Conservation (phyloP, 1,284 basidiomycete species). For the Puccinia hordei region DNA sequence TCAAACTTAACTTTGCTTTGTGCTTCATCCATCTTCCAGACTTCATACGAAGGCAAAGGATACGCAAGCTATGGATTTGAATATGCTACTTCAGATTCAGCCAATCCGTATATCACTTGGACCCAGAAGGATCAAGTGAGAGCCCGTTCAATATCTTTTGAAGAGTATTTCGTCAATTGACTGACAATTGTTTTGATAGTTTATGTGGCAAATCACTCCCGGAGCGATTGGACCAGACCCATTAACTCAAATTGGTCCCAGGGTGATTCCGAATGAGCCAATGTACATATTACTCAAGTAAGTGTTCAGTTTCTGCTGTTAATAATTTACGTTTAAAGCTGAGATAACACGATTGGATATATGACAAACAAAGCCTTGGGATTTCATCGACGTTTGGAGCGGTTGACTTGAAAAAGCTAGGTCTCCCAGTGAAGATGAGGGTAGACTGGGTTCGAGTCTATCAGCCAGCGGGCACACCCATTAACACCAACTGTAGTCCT, state of each 20-base stretch:
- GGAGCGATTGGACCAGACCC: slow-evolving; percentile 71
- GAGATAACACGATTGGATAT: too few species aligned
- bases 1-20: slow-evolving; percentile 50
- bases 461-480: slow-evolving; percentile 59
- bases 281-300: slow-evolving; percentile 50
- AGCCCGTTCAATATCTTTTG: slow-evolving; percentile 52
- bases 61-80: slow-evolving; percentile 69
- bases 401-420: slow-evolving; percentile 51
- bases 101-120: slow-evolving; percentile 47
- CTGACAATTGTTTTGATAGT: slow-evolving; percentile 68
- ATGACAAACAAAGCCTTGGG: slow-evolving; percentile 11
- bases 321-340: not conserved
- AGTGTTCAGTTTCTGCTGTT: not conserved
- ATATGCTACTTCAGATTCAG: slow-evolving; percentile 56
- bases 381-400: slow-evolving; percentile 54
- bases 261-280: slow-evolving; percentile 79
- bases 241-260: slow-evolving; percentile 69
- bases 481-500: slow-evolving; percentile 82
- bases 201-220: slow-evolving; percentile 76
- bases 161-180: slow-evolving; percentile 67
- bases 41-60: slow-evolving; percentile 61
- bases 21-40: slow-evolving; percentile 36
- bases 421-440: slow-evolving; percentile 51
- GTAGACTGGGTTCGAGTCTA: slow-evolving; percentile 53
- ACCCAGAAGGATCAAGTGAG: slow-evolving; percentile 50